phyloP scores from a whole-genome alignment of 2,329 filamentous ascomycete genomes.

The Ophiostoma perfectum region DNA sequence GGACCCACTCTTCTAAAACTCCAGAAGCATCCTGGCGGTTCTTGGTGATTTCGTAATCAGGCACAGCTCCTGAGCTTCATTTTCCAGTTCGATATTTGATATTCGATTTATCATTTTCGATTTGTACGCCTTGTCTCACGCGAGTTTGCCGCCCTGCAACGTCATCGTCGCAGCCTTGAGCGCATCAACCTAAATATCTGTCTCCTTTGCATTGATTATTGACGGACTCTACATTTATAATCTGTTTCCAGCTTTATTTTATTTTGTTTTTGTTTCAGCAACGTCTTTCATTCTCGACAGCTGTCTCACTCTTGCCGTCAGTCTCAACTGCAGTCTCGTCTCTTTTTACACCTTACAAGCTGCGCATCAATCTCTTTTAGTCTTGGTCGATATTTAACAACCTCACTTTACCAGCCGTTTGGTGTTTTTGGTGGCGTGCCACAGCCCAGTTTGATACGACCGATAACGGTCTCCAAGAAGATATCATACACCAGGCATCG shows the following conservation, averaged over 20 bases:
- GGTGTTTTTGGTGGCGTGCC: background rate
- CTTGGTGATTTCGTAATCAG: conserved; percentile 8
- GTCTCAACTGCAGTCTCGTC: background rate
- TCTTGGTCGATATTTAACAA: background rate
- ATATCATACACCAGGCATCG: too few relatives aligned
- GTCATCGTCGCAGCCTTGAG: background rate
- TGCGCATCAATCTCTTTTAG: background rate
- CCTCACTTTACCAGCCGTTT: background rate
- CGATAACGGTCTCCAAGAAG: background rate
- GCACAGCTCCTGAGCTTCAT: background rate
- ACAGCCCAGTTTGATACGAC: conserved; percentile 2
- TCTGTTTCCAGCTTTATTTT: background rate
- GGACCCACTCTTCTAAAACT: background rate
- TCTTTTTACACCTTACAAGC: background rate
- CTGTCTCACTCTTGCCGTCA: background rate
- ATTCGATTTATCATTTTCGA: background rate
- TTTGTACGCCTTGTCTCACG: background rate
- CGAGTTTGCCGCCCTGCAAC: background rate
- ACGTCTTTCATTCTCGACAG: background rate
- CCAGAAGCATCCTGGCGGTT: conserved; percentile 4
- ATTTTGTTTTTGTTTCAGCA: background rate
- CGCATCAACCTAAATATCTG: background rate
- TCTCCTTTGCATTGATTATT: background rate
- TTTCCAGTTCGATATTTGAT: background rate
- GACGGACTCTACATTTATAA: background rate